These are phyloP conservation scores for Prasinococcaceae sp. DNA, from an alignment of 139 green algal species.

Conservation along the genomic window DNA sequence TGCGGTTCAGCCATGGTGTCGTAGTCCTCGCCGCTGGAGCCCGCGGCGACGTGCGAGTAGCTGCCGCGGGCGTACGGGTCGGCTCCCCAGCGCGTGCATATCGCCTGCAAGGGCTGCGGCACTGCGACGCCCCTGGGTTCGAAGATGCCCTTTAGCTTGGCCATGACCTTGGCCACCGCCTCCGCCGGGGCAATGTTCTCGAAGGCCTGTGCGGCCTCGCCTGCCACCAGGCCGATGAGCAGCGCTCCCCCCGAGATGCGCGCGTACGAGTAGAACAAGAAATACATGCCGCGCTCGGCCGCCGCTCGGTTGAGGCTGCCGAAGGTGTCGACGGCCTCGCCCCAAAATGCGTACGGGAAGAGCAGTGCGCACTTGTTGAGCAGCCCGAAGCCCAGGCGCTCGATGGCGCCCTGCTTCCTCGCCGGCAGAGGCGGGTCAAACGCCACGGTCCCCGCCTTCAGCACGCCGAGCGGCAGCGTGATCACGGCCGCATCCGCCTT, in stretches of 20 bases:
- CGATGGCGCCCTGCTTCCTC: slow-evolving; percentile 66
- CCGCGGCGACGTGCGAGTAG: slow-evolving; percentile 72
- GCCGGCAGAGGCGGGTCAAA: slow-evolving; percentile 71
- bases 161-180: slow-evolving; percentile 48
- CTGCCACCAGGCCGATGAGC: slow-evolving; percentile 70
- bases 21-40: slow-evolving; percentile 68
- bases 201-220: slow-evolving; percentile 39
- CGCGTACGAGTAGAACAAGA: slow-evolving; percentile 36
- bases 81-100: slow-evolving; percentile 64
- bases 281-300: slow-evolving; percentile 55
- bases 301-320: slow-evolving; percentile 38
- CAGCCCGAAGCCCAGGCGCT: slow-evolving; percentile 61
- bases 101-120: slow-evolving; percentile 38
- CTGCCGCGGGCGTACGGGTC: slow-evolving; percentile 65
- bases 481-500: slow-evolving; percentile 37
- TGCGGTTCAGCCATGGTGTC: slow-evolving; percentile 29
- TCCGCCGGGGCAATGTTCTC: slow-evolving; percentile 35
- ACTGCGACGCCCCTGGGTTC: slow-evolving; percentile 45
- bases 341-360: slow-evolving; percentile 87
- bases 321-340: slow-evolving; percentile 64
- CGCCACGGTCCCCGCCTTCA: slow-evolving; percentile 44
- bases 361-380: slow-evolving; percentile 61
- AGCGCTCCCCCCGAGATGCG: slow-evolving; percentile 33
- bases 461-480: slow-evolving; percentile 72
- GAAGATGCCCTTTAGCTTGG: slow-evolving; percentile 57